phyloP scores from a whole-genome alignment of 2,329 filamentous ascomycete genomes.

The Fusarium xyrophilum region DNA sequence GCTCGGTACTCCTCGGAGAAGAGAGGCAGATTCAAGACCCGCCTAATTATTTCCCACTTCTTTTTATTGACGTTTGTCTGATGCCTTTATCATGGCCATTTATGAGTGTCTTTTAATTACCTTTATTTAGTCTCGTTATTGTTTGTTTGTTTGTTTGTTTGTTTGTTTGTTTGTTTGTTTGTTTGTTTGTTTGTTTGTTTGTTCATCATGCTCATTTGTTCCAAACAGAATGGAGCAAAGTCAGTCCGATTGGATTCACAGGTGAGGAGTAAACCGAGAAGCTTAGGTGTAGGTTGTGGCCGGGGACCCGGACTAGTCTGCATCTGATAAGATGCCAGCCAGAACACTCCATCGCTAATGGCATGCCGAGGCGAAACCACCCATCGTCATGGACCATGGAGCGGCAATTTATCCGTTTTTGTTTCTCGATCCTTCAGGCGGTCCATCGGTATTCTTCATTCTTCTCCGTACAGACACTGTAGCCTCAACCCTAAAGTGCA shows the following conservation, averaged over 20 bases:
- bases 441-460: constrained; percentile 13
- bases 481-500: constrained; percentile 12
- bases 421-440: background rate
- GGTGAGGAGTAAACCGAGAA: constrained; percentile 8
- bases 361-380: constrained; percentile 29
- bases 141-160: too few species aligned
- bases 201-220: too few species aligned
- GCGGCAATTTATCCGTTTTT: constrained; percentile 7
- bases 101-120: too few species aligned
- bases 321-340: constrained; percentile 37
- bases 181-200: background rate
- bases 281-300: constrained; percentile 2
- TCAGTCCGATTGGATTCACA: background rate
- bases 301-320: constrained; percentile 22
- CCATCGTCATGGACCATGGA: constrained; percentile 2
- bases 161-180: too few species aligned
- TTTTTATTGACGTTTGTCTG: background rate
- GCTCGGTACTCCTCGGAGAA: constrained; percentile 44
- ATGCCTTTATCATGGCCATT: background rate
- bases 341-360: constrained; percentile 25
- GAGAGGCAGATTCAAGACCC: constrained; percentile 24
- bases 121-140: too few species aligned
- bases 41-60: constrained; percentile 1
- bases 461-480: constrained; percentile 11
- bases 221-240: background rate